These are phyloP conservation scores for Pyrrhoderma noxium DNA, from an alignment of 1,284 basidiomycete genomes.

Conservation along the genomic window DNA sequence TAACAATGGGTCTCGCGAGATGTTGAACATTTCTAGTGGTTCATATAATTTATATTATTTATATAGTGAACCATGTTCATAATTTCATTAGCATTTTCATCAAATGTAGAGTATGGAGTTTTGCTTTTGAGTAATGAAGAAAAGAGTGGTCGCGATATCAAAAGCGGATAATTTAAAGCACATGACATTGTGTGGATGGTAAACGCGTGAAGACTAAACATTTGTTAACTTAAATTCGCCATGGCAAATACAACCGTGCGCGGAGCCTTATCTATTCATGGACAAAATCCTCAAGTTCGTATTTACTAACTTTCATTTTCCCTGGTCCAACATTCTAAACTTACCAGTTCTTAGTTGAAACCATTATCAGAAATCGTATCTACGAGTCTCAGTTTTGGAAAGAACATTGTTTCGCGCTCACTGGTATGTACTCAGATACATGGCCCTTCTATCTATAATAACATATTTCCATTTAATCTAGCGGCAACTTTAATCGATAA, in stretches of 20 bases:
- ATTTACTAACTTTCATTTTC: neutral
- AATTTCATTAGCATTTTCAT: too few relatives aligned
- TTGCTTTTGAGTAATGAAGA: too few relatives aligned
- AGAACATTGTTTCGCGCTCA: conserved; percentile 90
- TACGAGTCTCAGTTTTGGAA: conserved; percentile 98
- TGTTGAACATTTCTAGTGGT: conserved; percentile 20
- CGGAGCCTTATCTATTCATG: conserved; percentile 82
- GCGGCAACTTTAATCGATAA: conserved; percentile 93
- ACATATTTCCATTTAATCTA: conserved; percentile 24
- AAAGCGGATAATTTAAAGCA: too few relatives aligned
- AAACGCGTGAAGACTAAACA: too few relatives aligned
- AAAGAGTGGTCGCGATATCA: too few relatives aligned
- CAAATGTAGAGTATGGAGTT: too few relatives aligned
- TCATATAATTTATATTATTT: too few relatives aligned
- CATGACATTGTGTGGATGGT: too few relatives aligned
- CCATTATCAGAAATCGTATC: conserved; percentile 91
- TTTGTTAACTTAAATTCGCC: too few relatives aligned
- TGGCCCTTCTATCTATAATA: conserved; percentile 1
- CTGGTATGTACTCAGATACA: conserved; percentile 43
- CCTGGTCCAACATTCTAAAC: conserved; percentile 18
- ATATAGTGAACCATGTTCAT: too few relatives aligned
- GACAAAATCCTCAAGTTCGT: conserved; percentile 83
- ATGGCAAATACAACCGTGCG: conserved; percentile 91
- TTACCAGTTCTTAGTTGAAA: conserved; percentile 87
- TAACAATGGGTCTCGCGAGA: conserved; percentile 24